These are phyloP conservation scores for Trichoderma asperellum DNA, from an alignment of 2,329 filamentous ascomycete genomes.

Conservation along the genomic window DNA sequence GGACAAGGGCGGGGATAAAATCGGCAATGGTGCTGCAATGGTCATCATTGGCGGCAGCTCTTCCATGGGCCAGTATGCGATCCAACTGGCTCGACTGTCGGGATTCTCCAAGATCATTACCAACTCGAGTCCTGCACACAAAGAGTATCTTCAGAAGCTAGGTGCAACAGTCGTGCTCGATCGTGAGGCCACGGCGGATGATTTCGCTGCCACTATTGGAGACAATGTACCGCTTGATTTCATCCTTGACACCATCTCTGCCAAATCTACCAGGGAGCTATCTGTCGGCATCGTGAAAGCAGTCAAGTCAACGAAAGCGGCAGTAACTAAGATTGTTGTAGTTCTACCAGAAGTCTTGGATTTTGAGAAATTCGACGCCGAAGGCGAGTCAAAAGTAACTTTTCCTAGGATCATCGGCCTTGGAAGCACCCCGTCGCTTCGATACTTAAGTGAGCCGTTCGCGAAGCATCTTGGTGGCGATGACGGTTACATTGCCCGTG, in stretches of 20 bases:
- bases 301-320: background rate
- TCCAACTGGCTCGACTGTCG: background rate
- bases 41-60: background rate
- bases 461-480: background rate
- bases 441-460: background rate
- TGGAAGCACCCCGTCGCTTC: background rate
- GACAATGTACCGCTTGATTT: too few relatives aligned
- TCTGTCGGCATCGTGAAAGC: background rate
- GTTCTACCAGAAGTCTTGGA: background rate
- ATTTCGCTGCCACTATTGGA: background rate
- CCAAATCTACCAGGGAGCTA: background rate
- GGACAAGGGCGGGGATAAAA: background rate
- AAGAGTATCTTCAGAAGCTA: background rate
- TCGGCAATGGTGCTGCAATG: background rate
- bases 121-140: background rate
- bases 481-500: background rate
- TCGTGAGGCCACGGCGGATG: background rate
- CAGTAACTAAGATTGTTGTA: background rate
- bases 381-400: background rate
- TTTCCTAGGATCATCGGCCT: background rate
- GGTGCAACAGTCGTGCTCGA: background rate
- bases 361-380: background rate
- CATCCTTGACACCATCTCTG: background rate
- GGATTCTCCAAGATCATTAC: background rate
- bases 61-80: constrained; percentile 2